Base-by-base conservation (phyloP, 345 rosid species). In the Alliaria petiolata region DNA sequence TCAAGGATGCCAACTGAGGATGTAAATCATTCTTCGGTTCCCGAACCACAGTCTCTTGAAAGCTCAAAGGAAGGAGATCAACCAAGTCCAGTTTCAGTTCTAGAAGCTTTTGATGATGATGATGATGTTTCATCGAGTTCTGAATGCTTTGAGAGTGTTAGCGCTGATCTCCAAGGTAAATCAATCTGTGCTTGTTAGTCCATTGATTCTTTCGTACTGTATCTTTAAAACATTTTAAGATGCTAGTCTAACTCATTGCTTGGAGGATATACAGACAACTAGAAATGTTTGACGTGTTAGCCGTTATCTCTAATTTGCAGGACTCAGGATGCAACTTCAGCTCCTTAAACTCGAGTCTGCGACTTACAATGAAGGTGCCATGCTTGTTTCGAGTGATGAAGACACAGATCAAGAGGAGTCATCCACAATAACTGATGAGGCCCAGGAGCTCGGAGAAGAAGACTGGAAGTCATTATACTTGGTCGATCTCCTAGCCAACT, bases 31-130 rank as follows among this genome's bases (percentile, higher is more conserved):
- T 81, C 77, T 38, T 62, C 87, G 62, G 75, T 75, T 69, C 40
- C 86, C 38, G 84, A 81, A 71, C 70, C 73, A 17, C 82, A 82
- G 65, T 78, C 95, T 79, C 71, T 77, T 40, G 85, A 83, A 65
- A 80, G 73, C 77, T 73, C 85, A 7, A 92, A 87, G 82, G 99
- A 92, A 75, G 84, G 80, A 35, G 96, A 92, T 36, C 99, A 95
- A 76, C 99, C 99, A 28, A 92, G 98, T 82, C 99, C 98, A 0
- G 82, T 86, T 74, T 95, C 99, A 53, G 83, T 92, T 77, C 85
- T 92, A 60, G 98, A 95, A 84, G 79, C 93, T 68, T 95, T 88
- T 36, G 74, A 87, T 36, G 91, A 92, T 68, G 96, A 89, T 68
- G 53, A 92, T 68, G 96, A 89, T 68, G 53, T 76, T 31, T 90